Evolutionary conservation across 1,139 yeast species (phyloP), one percentile per base, ranked within the genome.

Genomic region (Saccharomycopsis hybrid): DNA sequence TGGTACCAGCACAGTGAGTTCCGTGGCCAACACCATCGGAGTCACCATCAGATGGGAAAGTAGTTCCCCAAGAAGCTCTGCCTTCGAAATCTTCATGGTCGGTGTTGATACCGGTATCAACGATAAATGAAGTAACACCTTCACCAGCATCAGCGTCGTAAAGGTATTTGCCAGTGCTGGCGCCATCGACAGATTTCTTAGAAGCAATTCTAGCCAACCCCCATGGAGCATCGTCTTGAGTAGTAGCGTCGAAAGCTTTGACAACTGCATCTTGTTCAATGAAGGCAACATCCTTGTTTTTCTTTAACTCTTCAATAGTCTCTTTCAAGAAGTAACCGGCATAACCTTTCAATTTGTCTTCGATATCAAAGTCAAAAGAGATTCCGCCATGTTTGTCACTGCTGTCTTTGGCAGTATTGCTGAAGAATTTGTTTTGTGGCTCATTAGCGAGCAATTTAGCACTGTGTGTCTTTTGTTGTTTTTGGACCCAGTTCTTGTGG

Each of bases 201-300:
- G 89, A 96, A 48, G 96, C 87, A 55, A 90, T 79, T 72, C 98
- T 82, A 45, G 97, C 94, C 60, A 89, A 76, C 62, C 97, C 97
- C 97, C 97, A 88, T 51, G 96, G 96, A 43, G 96, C 92, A 58
- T 88, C 87, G 62, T 80, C 81, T 71, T 88, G 92, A 54, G 77
- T 70, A 49, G 73, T 72, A 57, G 79, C 78, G 18, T 24, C 13
- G 11, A 11, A 31, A 36, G 13, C 39, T 5, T 13, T 36, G 18
- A 36, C 39, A 5, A 8, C 7, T 5, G 13, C 39, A 67, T 89
- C 96, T 58, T 74, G 73, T 73, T 89, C 97, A 55, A 89, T 80
- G 60, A 79, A 80, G 46, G 81, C 79, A 52, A 89, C 88, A 52
- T 77, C 72, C 11, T 90, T 89, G 63, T 78, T 78, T 57, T 73